Conservation (phyloP, 106 monocot genomes). For the Allium fistulosum region DNA sequence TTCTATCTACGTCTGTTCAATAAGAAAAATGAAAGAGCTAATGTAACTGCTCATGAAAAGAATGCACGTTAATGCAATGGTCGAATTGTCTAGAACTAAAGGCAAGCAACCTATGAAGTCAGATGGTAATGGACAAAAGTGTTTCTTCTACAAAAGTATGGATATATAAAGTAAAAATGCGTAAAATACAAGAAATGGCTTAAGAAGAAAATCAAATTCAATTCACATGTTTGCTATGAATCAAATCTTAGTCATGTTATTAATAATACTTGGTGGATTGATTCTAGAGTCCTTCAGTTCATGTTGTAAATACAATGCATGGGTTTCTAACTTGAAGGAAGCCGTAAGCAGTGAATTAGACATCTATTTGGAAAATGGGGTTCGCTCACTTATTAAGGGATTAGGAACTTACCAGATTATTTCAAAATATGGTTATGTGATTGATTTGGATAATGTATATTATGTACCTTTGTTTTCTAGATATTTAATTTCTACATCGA, state of each 20-base stretch:
- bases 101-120: too few species aligned
- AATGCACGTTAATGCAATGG: not conserved
- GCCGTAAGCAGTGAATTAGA: not conserved
- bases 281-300: not conserved
- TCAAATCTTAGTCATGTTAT: not conserved
- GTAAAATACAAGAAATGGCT: conserved; percentile 8
- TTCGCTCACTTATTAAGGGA: not conserved
- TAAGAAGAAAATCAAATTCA: not conserved
- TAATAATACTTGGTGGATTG: too few species aligned
- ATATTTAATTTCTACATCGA: conserved; percentile 3
- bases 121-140: not conserved
- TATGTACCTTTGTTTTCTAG: not conserved
- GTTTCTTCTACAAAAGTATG: conserved; percentile 6
- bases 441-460: not conserved
- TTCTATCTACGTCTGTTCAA: not conserved
- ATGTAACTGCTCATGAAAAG: not conserved
- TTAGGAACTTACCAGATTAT: not conserved
- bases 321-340: not conserved
- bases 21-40: conserved; percentile 2
- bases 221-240: conserved; percentile 3
- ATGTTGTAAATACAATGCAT: conserved; percentile 1
- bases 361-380: not conserved
- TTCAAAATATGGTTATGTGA: not conserved
- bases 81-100: not conserved
- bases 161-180: conserved; percentile 6